Conservation (phyloP, 192 early-diverging fungal genomes). For the Coemansia sp. region DNA sequence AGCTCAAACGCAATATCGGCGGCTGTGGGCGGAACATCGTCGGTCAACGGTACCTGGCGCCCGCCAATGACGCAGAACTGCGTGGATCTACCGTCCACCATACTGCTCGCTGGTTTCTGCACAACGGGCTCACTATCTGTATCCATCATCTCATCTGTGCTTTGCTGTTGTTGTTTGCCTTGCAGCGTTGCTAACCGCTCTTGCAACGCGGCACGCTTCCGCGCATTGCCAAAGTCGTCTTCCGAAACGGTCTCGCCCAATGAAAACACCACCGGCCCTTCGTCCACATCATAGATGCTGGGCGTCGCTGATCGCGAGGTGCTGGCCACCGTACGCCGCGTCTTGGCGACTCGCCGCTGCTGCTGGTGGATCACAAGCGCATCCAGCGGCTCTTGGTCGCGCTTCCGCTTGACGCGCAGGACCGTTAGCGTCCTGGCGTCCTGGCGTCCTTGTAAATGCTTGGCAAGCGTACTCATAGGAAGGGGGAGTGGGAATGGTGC, state of each 20-base stretch:
- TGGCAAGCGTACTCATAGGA: constrained; percentile 3
- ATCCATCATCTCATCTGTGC: constrained; percentile 15
- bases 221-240: constrained; percentile 59
- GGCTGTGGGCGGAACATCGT: background rate
- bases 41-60: constrained; percentile 17
- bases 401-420: constrained; percentile 77
- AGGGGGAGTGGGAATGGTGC: no score
- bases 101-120: background rate
- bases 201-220: constrained; percentile 59
- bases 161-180: background rate
- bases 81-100: background rate
- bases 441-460: constrained; percentile 1
- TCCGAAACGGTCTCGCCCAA: constrained; percentile 71
- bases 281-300: background rate
- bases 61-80: constrained; percentile 30
- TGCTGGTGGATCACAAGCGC: constrained; percentile 57
- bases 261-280: constrained; percentile 58
- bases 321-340: background rate
- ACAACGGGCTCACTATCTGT: background rate
- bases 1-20: background rate
- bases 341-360: constrained; percentile 16
- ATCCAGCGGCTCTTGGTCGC: constrained; percentile 72
- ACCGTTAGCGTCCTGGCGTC: constrained; percentile 55
- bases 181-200: constrained; percentile 32
- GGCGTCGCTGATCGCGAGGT: background rate